A percentile compares a stretch with the other conserved stretches of the same genome.
Conservation (phyloP, 352 stramenopile genomes). For the Globisporangium acanthophoron region DNA sequence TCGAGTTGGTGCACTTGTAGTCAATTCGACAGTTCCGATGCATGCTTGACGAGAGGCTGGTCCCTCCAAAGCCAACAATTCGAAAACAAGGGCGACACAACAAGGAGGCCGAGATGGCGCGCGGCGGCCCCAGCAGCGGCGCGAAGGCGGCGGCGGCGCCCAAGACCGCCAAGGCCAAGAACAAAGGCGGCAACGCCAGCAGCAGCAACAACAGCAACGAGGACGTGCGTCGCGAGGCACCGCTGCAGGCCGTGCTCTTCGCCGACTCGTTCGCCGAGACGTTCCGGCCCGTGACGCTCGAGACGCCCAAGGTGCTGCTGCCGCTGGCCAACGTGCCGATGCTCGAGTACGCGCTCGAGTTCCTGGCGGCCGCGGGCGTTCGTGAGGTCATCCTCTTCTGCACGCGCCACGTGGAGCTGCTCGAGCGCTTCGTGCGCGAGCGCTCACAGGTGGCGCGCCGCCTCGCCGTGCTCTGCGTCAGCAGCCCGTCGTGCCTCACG, state of each 20-base stretch:
- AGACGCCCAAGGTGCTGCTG: slow-evolving; percentile 91
- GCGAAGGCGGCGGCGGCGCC: slow-evolving; percentile 10
- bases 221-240: slow-evolving; percentile 87
- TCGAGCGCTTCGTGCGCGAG: slow-evolving; percentile 82
- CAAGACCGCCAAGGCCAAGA: slow-evolving; percentile 11
- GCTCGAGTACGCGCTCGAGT: slow-evolving; percentile 97
- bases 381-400: slow-evolving; percentile 96
- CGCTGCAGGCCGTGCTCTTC: slow-evolving; percentile 96
- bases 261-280: slow-evolving; percentile 93
- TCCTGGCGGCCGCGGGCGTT: slow-evolving; percentile 91
- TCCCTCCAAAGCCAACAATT: slow-evolving; percentile 1
- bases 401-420: slow-evolving; percentile 75
- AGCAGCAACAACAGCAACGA: slow-evolving; percentile 24
- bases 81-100: background rate
- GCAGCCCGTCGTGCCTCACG: slow-evolving; percentile 81
- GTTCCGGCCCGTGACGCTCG: slow-evolving; percentile 90
- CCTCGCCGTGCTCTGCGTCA: slow-evolving; percentile 64
- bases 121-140: slow-evolving; percentile 11
- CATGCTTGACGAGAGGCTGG: slow-evolving; percentile 2
- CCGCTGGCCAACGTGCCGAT: slow-evolving; percentile 96
- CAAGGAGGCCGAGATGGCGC: slow-evolving; percentile 14
- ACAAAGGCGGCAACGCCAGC: background rate
- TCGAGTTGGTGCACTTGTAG: too few species aligned
- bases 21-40: background rate
- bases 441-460: slow-evolving; percentile 50